A percentile compares a stretch with the other conserved stretches of the same genome.
phyloP scores from a whole-genome alignment of 2,329 filamentous ascomycete genomes.

The Microcyclospora tardicrescens region DNA sequence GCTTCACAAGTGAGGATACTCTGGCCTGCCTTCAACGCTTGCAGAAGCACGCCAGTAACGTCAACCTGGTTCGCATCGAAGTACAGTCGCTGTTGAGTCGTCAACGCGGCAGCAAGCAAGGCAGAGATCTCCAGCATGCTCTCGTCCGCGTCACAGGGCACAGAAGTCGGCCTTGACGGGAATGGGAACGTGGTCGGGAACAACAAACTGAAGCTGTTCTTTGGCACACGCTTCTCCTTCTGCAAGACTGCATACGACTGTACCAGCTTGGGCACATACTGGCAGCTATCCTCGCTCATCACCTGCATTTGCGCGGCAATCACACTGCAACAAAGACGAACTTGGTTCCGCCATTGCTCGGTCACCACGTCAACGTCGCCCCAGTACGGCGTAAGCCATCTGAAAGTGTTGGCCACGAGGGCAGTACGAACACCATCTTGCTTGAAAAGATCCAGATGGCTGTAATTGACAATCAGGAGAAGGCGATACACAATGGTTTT shows the following conservation, averaged over 20 bases:
- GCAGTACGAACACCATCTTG: slow-evolving; percentile 57
- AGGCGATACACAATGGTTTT: slow-evolving; percentile 88
- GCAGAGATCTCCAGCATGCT: slow-evolving; percentile 78
- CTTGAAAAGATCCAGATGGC: slow-evolving; percentile 66
- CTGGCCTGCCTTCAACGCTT: slow-evolving; percentile 70
- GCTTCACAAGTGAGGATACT: slow-evolving; percentile 82
- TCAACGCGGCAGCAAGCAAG: slow-evolving; percentile 54
- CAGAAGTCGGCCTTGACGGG: slow-evolving; percentile 54
- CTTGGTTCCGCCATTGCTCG: slow-evolving; percentile 83
- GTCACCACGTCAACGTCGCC: slow-evolving; percentile 57
- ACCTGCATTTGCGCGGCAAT: slow-evolving; percentile 71
- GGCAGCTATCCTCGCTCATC: slow-evolving; percentile 67
- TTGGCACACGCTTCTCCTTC: slow-evolving; percentile 46
- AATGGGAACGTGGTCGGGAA: slow-evolving; percentile 90
- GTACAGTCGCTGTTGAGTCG: slow-evolving; percentile 17
- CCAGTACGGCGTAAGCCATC: slow-evolving; percentile 93
- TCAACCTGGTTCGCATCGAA: slow-evolving; percentile 44
- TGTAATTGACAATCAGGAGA: slow-evolving; percentile 84
- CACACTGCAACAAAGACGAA: slow-evolving; percentile 85
- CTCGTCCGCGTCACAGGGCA: slow-evolving; percentile 49
- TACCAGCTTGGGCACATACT: slow-evolving; percentile 82
- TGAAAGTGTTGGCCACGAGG: slow-evolving; percentile 52
- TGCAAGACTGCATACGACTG: slow-evolving; percentile 76
- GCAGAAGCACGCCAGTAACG: slow-evolving; percentile 60
- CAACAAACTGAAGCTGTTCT: slow-evolving; percentile 60